Conservation (phyloP, 176 grass and related monocot species). For the Aegilops bicornis region DNA sequence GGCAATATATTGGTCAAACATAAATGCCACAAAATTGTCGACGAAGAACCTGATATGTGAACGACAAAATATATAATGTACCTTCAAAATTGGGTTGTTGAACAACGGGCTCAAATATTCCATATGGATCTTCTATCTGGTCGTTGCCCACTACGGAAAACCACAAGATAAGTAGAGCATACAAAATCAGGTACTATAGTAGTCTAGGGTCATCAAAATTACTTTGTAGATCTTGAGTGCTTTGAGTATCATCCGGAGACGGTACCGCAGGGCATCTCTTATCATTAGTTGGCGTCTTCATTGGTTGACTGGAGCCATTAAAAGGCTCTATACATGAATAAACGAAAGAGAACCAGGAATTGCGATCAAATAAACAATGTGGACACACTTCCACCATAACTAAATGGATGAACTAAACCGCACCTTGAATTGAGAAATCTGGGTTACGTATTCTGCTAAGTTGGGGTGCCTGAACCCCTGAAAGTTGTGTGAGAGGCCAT, state of each 20-base stretch:
- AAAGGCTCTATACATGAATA: neutral
- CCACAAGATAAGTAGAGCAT: neutral
- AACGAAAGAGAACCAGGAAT: neutral
- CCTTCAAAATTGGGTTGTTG: neutral
- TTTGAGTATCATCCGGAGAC: neutral
- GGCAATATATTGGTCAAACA: too few relatives aligned
- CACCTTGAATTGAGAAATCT: neutral
- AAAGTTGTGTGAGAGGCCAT: neutral
- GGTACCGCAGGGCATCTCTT: too few relatives aligned
- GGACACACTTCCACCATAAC: neutral
- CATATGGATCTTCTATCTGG: neutral
- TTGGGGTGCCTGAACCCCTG: neutral
- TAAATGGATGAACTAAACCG: neutral
- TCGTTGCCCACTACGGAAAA: neutral
- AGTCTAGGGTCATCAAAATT: too few relatives aligned
- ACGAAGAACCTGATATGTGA: neutral
- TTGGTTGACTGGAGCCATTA: neutral
- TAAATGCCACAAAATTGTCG: too few relatives aligned
- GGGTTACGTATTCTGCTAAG: neutral
- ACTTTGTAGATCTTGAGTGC: neutral
- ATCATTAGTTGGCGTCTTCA: neutral
- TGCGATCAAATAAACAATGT: neutral
- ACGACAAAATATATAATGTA: neutral
- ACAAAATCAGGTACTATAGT: neutral
- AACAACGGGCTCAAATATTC: neutral